Base-by-base conservation (phyloP, 495 filamentous ascomycete species). In the Talaromyces trachyspermus region DNA sequence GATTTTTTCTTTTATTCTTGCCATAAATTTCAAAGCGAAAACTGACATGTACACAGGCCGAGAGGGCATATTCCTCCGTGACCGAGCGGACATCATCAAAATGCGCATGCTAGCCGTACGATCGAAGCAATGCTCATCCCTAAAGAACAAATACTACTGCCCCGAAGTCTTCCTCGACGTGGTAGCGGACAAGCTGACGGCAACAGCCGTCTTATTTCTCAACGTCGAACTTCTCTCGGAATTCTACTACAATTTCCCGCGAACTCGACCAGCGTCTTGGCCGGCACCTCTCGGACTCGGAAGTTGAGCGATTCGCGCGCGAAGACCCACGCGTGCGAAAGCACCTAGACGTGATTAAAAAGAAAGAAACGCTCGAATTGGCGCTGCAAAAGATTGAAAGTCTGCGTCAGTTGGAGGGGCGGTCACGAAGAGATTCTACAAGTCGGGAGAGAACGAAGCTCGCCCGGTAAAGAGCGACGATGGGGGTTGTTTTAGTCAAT, bases 101-200 rank as follows among this genome's bases (percentile, higher is more conserved):
- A 88, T 96, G 84, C 82, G 92, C 17, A 77, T 97, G 19, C 54
- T 83, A 26, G 92, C 92, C 30, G 75, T 95, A 32, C 89, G 89
- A 58, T 89, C 77, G 33, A 86, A 86, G 60, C 89, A 95, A 64
- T 99, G 92, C 70, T 74, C 83, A 52, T 75, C 69, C 49, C 73
- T 80, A 49, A 79, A 82, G 50, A 92, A 92, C 71, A 95, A 95
- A 72, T 96, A 97, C 72, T 78, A 89, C 69, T 99, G 92, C 62
- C 92, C 92, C 0, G 92, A 99, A 64, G 76, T 97, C 48, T 97
- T 99, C 74, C 80, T 99, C 22, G 92, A 99, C 60, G 87, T 94
- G 8, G 92, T 96, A 9, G 89, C 92, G 23, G 86, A 94, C 57
- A 95, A 97, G 66, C 82, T 99, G 46, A 89, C 89, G 12, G 81